Evolutionary conservation across 2,329 filamentous ascomycete genomes (phyloP).

Genomic region (Calonectria fujianensis): DNA sequence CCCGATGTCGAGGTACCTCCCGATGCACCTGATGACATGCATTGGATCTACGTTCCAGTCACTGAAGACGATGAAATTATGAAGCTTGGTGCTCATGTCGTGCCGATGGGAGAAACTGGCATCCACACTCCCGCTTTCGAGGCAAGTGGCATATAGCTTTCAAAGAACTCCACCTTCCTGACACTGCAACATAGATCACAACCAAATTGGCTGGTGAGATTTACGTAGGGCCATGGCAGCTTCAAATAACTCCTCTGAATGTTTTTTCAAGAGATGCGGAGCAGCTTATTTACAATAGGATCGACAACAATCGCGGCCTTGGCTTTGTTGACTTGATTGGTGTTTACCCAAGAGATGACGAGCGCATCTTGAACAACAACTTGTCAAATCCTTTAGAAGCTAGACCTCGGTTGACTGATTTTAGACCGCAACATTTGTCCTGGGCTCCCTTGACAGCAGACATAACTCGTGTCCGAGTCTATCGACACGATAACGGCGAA

Average conservation of each 20-base stretch:
- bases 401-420: background rate
- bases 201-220: slow-evolving; percentile 19
- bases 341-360: background rate
- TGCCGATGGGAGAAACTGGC: background rate
- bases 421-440: background rate
- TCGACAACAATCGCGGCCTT: slow-evolving; percentile 4
- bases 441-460: background rate
- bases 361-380: background rate
- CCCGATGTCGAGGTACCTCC: slow-evolving; percentile 2
- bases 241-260: background rate
- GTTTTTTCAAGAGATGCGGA: background rate
- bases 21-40: background rate
- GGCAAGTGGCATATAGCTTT: background rate
- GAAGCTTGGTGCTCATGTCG: background rate
- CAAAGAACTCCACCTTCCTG: background rate
- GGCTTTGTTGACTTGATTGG: background rate
- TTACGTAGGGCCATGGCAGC: slow-evolving; percentile 16
- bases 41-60: slow-evolving; percentile 7
- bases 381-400: background rate
- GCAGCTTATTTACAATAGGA: slow-evolving; percentile 18
- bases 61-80: background rate
- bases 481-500: background rate
- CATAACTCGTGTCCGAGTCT: background rate
- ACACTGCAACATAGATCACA: background rate
- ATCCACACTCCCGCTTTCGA: slow-evolving; percentile 15